Evolutionary conservation across 139 green algal genomes (phyloP).

Genomic region (Spirogloea muscicola): DNA sequence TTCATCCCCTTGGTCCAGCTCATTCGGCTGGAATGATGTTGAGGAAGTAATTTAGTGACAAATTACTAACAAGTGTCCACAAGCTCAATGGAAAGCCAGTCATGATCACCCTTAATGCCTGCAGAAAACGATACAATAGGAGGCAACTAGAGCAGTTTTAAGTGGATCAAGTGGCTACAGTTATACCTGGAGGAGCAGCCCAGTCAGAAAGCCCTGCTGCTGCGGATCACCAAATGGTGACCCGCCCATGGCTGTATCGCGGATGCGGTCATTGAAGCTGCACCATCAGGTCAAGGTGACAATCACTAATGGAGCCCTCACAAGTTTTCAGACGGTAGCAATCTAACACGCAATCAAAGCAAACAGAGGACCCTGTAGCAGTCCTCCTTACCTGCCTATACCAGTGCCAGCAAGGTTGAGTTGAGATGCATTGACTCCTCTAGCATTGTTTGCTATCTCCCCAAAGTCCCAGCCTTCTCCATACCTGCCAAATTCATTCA

Average conservation of each 20-base stretch:
- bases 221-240: constrained; percentile 59
- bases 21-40: constrained; percentile 18
- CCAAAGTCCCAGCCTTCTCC: constrained; percentile 90
- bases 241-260: constrained; percentile 73
- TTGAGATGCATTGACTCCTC: constrained; percentile 74
- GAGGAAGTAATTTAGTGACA: too few relatives aligned
- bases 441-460: constrained; percentile 71
- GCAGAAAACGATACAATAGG: too few relatives aligned
- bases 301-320: too few relatives aligned
- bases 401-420: constrained; percentile 70
- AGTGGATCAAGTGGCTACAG: too few relatives aligned
- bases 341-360: not conserved
- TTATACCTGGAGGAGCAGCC: constrained; percentile 49
- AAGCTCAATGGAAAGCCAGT: too few relatives aligned
- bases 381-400: constrained; percentile 52
- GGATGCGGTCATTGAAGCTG: constrained; percentile 85
- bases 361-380: not conserved
- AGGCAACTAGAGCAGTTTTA: too few relatives aligned
- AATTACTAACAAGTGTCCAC: too few relatives aligned
- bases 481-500: constrained; percentile 64
- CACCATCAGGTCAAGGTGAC: too few relatives aligned
- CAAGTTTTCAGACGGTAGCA: not conserved
- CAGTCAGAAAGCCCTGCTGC: constrained; percentile 73
- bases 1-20: not conserved
- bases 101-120: too few relatives aligned